Base-by-base conservation (phyloP, 129 eudicot species). In the Silybum marianum region DNA sequence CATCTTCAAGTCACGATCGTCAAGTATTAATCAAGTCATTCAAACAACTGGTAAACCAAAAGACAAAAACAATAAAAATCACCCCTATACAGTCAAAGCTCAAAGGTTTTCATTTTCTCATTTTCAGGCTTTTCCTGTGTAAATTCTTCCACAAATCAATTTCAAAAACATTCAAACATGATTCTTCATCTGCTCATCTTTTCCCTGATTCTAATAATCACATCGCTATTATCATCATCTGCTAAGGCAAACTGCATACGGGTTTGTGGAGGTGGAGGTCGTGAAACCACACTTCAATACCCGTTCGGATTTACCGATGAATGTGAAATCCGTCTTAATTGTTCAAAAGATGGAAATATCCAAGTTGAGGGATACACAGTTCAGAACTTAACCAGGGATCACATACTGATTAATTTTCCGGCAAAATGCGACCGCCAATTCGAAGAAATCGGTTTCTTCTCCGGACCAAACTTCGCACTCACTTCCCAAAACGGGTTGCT, bases 301-400 rank as follows among this genome's bases (percentile, higher is more conserved):
- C 98, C 97, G 8, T 95, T 92, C 30, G 98, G 98, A 13, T 92
- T 95, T 69, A 83, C 90, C 18, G 77, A 68, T 1, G 90, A 82
- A 3, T 92, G 94, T 34, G 60, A 12, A 24, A 90, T 95, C 74
- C 88, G 63, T 21, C 83, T 95, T 6, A 28, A 73, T 19, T 95
- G 98, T 72, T 79, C 73, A 0, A 22, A 2, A 24, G 74, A 10
- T 8, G 87, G 77, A 2, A 82, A 65, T 18, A 74, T 82, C 11
- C 44, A 7, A 1, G 23, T 89, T 26, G 85, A 75, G 0, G 87
- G 44, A 0, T 92, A 85, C 54, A 23, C 0, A 0, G 87, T 95
- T n/a, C 84, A 79, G 18, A 92, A 95, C 28, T 2, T 95, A 34
- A 89, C 89, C 0, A 42, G 72, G 6, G 89, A 90, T 24, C 58